These are phyloP conservation scores for Pythium graminicola DNA, from an alignment of 352 stramenopile species.

Conservation along the genomic window DNA sequence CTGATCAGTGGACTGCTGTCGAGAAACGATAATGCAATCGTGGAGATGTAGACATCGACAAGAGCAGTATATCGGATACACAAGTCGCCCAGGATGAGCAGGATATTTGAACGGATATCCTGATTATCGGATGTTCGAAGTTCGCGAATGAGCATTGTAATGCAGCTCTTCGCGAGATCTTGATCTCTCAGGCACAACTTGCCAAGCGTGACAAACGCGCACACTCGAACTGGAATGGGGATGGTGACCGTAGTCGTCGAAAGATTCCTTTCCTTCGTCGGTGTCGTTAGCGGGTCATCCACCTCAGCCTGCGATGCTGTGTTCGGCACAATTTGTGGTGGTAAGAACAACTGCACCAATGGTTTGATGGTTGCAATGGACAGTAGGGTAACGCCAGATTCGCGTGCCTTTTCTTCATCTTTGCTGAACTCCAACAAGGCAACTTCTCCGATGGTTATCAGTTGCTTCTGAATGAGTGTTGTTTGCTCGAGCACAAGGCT, in stretches of 20 bases:
- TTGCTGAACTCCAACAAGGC: constrained; percentile 75
- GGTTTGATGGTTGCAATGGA: constrained; percentile 46
- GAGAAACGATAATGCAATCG: constrained; percentile 89
- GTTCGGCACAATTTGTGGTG: constrained; percentile 43
- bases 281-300: constrained; percentile 18
- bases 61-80: constrained; percentile 96
- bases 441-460: constrained; percentile 77
- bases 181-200: constrained; percentile 96
- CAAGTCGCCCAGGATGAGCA: constrained; percentile 95
- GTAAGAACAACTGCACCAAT: constrained; percentile 74
- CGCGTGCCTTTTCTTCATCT: constrained; percentile 53
- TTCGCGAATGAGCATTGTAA: constrained; percentile 95
- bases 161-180: constrained; percentile 87
- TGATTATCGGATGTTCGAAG: constrained; percentile 75
- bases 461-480: constrained; percentile 60
- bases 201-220: constrained; percentile 91
- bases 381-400: constrained; percentile 40
- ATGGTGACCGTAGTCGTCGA: constrained; percentile 30
- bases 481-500: constrained; percentile 49
- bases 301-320: constrained; percentile 2
- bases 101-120: constrained; percentile 93
- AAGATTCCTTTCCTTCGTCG: constrained; percentile 18
- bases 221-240: constrained; percentile 79
- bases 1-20: constrained; percentile 85
- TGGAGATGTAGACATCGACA: constrained; percentile 93